Base-by-base conservation (phyloP, 2,329 filamentous ascomycete genomes). In the Botrytis deweyae region DNA sequence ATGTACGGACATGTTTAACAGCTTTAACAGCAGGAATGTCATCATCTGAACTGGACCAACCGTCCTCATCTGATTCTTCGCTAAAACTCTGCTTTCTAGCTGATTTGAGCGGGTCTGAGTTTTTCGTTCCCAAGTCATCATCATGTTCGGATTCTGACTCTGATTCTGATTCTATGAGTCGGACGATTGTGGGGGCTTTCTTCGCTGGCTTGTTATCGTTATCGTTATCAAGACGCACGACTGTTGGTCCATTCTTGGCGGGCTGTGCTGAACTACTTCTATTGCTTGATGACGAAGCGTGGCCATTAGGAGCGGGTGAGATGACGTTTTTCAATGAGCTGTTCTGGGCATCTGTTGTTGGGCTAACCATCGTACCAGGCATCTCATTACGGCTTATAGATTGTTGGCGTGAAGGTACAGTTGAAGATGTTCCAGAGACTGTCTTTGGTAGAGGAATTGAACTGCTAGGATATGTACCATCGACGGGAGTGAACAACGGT, bases 141-240 rank as follows among this genome's bases (percentile, higher is more conserved):
- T 68, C 66, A n/a, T 42, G 63, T 73, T 70, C 71, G 42, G 46
- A 72, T 46, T 59, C 72, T n/a, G 20, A 46, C 70, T 71, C 72
- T 22, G 42, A n/a, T 44, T 66, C 71, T 38, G 76, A 70, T 72
- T 78, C 78, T 59, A 74, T 59, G n/a, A 80, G 70, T 52, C 79
- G 74, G 25, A 80, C 79, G 59, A 80, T 70, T 2, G 79, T 80
- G 10, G 78, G 78, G 2, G 76, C 76, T 65, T 78, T 78, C 44
- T 75, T 76, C 8, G 49, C 69, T 55, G 58, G 70, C 25, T n/a
- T 20, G 9, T 52, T 44, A 16, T 36, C 22, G 25, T 40, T 7
- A 9, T 49, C 29, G 14, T 66, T 33, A 52, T 72, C 46, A 22
- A 80, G 65, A 52, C 78, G 74, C 22, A 80, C 78, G 46, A 80